Base-by-base conservation (phyloP, 2,329 filamentous ascomycete species). In the Hysterium pulicare region DNA sequence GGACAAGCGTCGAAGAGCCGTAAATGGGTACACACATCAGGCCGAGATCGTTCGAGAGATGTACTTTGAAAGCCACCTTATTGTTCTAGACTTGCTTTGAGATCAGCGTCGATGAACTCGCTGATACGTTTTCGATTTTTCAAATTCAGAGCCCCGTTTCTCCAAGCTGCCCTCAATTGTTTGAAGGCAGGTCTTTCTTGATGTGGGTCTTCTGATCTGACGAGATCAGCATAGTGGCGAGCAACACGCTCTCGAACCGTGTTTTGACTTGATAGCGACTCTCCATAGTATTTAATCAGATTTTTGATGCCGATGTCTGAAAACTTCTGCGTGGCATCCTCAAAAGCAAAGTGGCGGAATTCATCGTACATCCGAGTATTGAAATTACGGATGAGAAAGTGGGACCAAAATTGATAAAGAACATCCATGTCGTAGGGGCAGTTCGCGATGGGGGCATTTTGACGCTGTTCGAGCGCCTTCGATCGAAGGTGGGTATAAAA, bases 281-380 rank as follows among this genome's bases (percentile, higher is more conserved):
- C 71, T 58, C 76, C 75, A 62, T 87, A 87, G 64, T 83, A 87
- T 35, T 77, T 76, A 53, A 86, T 70, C 42, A 89, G 71, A 60
- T 78, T 78, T 45, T 73, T 74, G 58, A 86, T 70, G 37, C 85
- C 85, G 49, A 70, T 70, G 45, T 71, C 70, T 46, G 73, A 73
- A 56, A 69, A 68, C 55, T 71, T 71, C 49, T 74, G 64, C 44
- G 67, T 63, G 42, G 76, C 72, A 66, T 90, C 86, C 59, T 83
- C 79, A 47, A 83, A 69, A 42, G 86, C 85, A 61, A 78, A 74
- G 55, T 72, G 71, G 50, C 81, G 79, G 69, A 90, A 89, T 63
- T 90, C 85, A 59, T 79, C 72, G 69, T 90, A 90, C 80, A 90
- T 86, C 59, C 72, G 73, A 45, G 76, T 73, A 64, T 90, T 86